These are phyloP conservation scores for Przewalskia tangutica DNA, from an alignment of 257 asterid genomes.

Conservation along the genomic window DNA sequence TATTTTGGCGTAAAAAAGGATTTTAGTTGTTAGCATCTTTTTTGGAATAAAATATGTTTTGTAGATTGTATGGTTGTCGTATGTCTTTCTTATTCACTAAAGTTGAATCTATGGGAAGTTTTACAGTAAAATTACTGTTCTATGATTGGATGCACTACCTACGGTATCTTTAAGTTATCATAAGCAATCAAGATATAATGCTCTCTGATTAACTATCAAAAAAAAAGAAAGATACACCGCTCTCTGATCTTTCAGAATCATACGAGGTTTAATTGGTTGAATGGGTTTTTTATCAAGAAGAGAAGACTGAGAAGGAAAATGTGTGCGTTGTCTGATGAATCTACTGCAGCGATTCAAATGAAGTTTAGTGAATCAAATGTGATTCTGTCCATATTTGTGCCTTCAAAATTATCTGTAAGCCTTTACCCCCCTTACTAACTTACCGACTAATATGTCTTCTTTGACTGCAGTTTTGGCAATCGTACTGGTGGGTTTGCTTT, in stretches of 20 bases:
- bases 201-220: too few relatives aligned
- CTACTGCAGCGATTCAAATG: background rate
- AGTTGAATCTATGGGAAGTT: background rate
- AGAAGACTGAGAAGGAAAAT: background rate
- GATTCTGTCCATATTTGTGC: background rate
- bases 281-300: background rate
- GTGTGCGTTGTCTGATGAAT: background rate
- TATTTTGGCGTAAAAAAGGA: background rate
- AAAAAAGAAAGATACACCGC: too few relatives aligned
- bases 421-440: background rate
- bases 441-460: background rate
- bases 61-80: background rate
- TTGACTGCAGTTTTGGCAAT: slow-evolving; percentile 71
- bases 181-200: background rate
- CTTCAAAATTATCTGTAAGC: background rate
- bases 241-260: background rate
- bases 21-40: background rate
- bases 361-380: background rate
- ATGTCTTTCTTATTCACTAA: background rate
- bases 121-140: background rate
- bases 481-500: slow-evolving; percentile 91
- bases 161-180: background rate
- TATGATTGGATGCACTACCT: background rate
- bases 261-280: background rate
- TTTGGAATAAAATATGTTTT: background rate